Percentiles rank a stretch among this genome's conserved stretches.
Evolutionary conservation across 495 filamentous ascomycete species (phyloP).

Genomic region (Podospora appendiculata): DNA sequence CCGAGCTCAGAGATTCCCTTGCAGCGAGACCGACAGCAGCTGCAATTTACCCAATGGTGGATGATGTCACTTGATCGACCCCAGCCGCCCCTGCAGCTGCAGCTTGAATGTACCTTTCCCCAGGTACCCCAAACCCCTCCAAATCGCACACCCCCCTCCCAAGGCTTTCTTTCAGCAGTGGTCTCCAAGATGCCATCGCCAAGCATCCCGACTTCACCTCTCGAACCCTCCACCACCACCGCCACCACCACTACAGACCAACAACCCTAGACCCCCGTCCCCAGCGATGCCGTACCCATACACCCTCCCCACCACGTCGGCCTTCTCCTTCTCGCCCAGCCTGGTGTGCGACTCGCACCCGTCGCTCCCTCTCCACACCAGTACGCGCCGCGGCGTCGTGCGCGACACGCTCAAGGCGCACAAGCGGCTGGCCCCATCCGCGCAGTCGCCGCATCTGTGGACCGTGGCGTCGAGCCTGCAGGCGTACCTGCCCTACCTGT

Average conservation of each 20-base stretch:
- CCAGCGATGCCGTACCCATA: constrained; percentile 74
- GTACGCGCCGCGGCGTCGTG: constrained; percentile 70
- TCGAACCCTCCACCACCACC: neutral
- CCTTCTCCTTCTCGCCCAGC: constrained; percentile 66
- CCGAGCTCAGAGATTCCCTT: no score
- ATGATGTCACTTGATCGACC: no score
- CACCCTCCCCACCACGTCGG: constrained; percentile 74
- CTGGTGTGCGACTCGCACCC: constrained; percentile 69
- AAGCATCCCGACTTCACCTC: neutral
- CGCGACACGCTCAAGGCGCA: constrained; percentile 71
- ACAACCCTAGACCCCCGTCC: no score
- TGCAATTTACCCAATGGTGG: no score
- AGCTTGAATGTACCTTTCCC: no score
- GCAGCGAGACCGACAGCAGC: no score
- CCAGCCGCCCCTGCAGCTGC: no score
- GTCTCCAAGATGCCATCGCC: neutral
- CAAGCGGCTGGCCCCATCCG: constrained; percentile 64
- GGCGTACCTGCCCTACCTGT: constrained; percentile 72
- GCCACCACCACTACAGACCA: no score
- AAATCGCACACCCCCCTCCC: no score
- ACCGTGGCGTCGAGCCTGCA: constrained; percentile 59
- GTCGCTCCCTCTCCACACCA: constrained; percentile 68
- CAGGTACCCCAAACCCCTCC: no score
- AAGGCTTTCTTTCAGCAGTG: no score
- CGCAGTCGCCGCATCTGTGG: constrained; percentile 58